phyloP scores from a whole-genome alignment of 2,329 filamentous ascomycete species.

The Fusarium verrucosum region DNA sequence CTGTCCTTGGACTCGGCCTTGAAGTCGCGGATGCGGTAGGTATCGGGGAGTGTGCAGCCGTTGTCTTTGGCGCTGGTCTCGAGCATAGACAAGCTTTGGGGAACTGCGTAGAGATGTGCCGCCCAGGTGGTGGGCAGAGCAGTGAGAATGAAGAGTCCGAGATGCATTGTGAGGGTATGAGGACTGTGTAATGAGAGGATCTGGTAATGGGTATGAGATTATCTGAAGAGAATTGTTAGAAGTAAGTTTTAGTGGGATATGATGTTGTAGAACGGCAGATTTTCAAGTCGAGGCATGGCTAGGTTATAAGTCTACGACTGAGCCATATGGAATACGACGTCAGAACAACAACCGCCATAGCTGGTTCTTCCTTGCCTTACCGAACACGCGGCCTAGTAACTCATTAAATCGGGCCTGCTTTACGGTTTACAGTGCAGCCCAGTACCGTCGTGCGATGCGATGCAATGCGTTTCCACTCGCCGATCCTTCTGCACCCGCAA shows the following conservation, averaged over 20 bases:
- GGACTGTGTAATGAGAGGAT: background rate
- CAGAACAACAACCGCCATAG: conserved; percentile 9
- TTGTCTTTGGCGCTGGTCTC: conserved; percentile 38
- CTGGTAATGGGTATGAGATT: background rate
- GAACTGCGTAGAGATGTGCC: conserved; percentile 43
- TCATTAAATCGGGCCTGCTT: conserved; percentile 30
- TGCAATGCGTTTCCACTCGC: conserved; percentile 26
- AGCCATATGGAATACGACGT: conserved; percentile 33
- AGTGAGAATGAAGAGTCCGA: conserved; percentile 34
- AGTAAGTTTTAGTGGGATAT: background rate
- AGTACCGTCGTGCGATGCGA: conserved; percentile 21
- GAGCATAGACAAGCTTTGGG: conserved; percentile 38
- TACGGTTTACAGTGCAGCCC: conserved; percentile 2
- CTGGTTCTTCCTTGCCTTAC: conserved; percentile 10
- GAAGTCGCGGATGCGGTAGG: conserved; percentile 54
- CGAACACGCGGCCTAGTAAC: conserved; percentile 30
- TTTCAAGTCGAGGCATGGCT: conserved; percentile 8
- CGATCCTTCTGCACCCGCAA: conserved; percentile 38
- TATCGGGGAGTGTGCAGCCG: conserved; percentile 51
- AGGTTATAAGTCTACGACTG: conserved; percentile 26
- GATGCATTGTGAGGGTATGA: conserved; percentile 29
- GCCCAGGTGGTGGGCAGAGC: conserved; percentile 37
- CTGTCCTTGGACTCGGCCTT: conserved; percentile 47
- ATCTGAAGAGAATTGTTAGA: background rate
- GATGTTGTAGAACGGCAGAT: background rate